These are phyloP conservation scores for Aspergillus nidulans DNA, from an alignment of 495 filamentous ascomycete genomes.

Conservation along the genomic window DNA sequence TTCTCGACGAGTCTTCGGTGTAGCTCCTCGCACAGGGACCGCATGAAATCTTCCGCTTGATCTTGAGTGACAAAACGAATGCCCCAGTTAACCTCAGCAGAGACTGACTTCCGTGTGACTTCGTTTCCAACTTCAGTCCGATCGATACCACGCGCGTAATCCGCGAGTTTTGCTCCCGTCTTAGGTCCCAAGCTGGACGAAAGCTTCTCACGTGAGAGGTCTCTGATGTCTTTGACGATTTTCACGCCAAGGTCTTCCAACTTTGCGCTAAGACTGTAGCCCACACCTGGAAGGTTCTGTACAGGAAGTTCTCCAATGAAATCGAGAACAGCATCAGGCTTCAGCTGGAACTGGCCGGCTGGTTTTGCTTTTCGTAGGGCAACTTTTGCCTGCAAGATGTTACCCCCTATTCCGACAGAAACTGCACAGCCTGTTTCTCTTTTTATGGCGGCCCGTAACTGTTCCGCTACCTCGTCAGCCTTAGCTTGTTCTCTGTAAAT, in stretches of 20 bases:
- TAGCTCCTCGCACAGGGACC: conserved; percentile 76
- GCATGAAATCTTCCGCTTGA: conserved; percentile 87
- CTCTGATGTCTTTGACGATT: conserved; percentile 74
- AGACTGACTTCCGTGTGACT: conserved; percentile 78
- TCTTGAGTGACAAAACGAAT: conserved; percentile 86
- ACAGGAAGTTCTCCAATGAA: conserved; percentile 74
- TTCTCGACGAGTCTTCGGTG: conserved; percentile 75
- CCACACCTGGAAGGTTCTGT: conserved; percentile 80
- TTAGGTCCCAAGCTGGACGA: conserved; percentile 75
- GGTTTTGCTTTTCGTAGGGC: conserved; percentile 91
- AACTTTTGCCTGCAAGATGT: conserved; percentile 85
- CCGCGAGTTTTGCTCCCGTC: conserved; percentile 86
- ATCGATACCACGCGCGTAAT: conserved; percentile 89
- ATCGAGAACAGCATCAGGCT: conserved; percentile 69
- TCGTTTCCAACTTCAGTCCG: conserved; percentile 80
- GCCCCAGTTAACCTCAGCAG: conserved; percentile 96
- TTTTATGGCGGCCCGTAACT: conserved; percentile 64
- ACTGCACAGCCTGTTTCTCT: conserved; percentile 76
- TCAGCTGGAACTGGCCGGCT: conserved; percentile 84
- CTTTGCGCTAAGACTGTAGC: conserved; percentile 75
- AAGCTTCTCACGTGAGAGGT: conserved; percentile 69
- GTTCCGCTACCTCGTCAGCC: conserved; percentile 66
- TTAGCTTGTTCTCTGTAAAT: conserved; percentile 78
- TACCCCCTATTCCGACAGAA: conserved; percentile 90
- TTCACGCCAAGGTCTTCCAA: conserved; percentile 83